These are phyloP conservation scores for Medicago truncatula DNA, from an alignment of 306 rosid genomes.

Conservation along the genomic window MtrunA17r5.0-ANR NC_053045.1:58660001-58660500, in stretches of 20 bases:
- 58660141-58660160: no score
- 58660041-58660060: no score
- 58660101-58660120: not conserved
- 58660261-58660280: no score
- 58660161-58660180: no score
- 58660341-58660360: conserved; percentile 54
- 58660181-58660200: no score
- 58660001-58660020: no score
- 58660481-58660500: not conserved
- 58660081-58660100: conserved; percentile 39
- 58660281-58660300: no score
- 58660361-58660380: conserved; percentile 12
- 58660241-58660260: no score
- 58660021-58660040: no score
- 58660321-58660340: not conserved
- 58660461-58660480: conserved; percentile 63
- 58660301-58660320: not conserved
- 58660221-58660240: no score
- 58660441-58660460: conserved; percentile 42
- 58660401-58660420: conserved; percentile 64
- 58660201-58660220: no score
- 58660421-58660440: conserved; percentile 23
- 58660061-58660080: conserved; percentile 30
- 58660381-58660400: not conserved
- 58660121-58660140: no score